Conservation (phyloP, 2,329 filamentous ascomycete genomes). For the Phialophora expanda region DNA sequence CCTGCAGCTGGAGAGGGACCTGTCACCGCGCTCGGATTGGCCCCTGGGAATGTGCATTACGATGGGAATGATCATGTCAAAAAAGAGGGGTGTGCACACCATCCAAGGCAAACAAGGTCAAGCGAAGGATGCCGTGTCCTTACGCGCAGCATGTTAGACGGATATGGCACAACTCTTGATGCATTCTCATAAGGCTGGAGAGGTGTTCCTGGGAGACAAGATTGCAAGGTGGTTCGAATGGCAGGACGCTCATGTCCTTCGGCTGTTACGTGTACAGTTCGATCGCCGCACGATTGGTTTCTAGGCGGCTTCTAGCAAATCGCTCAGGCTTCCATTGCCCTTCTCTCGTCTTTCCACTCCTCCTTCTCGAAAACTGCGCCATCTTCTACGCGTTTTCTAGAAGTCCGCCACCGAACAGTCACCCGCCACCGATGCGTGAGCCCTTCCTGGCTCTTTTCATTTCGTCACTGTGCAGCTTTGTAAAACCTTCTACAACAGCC, state of each 20-base stretch:
- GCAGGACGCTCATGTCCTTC: constrained; percentile 4
- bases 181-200: constrained; percentile 7
- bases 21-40: constrained; percentile 18
- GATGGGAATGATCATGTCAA: constrained; percentile 27
- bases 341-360: constrained; percentile 23
- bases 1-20: constrained; percentile 11
- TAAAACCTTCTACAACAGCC: neutral
- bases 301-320: constrained; percentile 27
- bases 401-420: neutral
- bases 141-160: neutral
- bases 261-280: constrained; percentile 6
- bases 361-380: constrained; percentile 28
- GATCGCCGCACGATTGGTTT: constrained; percentile 21
- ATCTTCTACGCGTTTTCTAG: constrained; percentile 8
- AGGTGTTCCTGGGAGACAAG: neutral
- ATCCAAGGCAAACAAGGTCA: constrained; percentile 11
- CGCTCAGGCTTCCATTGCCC: constrained; percentile 14
- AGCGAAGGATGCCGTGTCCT: constrained; percentile 7
- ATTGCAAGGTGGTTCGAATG: neutral
- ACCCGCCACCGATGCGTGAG: neutral
- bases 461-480: neutral
- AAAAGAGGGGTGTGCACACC: constrained; percentile 21
- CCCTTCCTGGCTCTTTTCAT: neutral
- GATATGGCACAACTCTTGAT: neutral
- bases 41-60: constrained; percentile 5